Percentiles rank a stretch among this genome's conserved stretches.
Evolutionary conservation across 345 rosid species (phyloP).

Genomic region (Reutealis trisperma): DNA sequence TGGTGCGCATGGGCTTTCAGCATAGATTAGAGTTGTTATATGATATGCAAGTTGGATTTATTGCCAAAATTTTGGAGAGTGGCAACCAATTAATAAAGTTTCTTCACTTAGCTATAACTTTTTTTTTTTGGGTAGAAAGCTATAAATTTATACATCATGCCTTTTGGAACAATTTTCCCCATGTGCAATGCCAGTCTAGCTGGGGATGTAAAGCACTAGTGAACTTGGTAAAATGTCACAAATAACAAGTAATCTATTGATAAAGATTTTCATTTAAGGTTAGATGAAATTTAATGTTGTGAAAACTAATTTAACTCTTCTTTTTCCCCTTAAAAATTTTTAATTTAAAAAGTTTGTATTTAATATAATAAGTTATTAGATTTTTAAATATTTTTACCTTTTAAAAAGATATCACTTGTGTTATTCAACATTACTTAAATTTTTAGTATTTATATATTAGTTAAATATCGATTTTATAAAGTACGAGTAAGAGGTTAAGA

Average conservation of each 20-base stretch:
- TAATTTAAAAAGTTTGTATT: too few relatives aligned
- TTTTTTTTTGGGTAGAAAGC: too few relatives aligned
- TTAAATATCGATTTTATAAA: too few relatives aligned
- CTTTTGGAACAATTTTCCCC: too few relatives aligned
- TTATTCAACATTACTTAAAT: too few relatives aligned
- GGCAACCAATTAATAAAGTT: neutral
- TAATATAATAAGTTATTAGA: too few relatives aligned
- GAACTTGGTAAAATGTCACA: neutral
- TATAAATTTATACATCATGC: too few relatives aligned
- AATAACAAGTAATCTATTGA: neutral
- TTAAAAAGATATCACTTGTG: too few relatives aligned
- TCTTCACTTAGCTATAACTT: neutral
- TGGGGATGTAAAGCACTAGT: neutral
- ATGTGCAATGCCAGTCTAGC: neutral
- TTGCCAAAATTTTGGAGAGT: slow-evolving; percentile 8
- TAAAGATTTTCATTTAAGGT: too few relatives aligned
- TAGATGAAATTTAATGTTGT: neutral
- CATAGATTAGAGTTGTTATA: neutral
- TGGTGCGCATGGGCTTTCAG: neutral
- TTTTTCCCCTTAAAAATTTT: neutral
- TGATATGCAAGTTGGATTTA: neutral
- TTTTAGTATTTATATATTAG: too few relatives aligned
- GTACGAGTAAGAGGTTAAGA: too few relatives aligned
- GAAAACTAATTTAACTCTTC: neutral
- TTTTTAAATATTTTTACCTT: too few relatives aligned